phyloP scores from a whole-genome alignment of 1,284 basidiomycete genomes.

The Heterobasidion parviporum region DNA sequence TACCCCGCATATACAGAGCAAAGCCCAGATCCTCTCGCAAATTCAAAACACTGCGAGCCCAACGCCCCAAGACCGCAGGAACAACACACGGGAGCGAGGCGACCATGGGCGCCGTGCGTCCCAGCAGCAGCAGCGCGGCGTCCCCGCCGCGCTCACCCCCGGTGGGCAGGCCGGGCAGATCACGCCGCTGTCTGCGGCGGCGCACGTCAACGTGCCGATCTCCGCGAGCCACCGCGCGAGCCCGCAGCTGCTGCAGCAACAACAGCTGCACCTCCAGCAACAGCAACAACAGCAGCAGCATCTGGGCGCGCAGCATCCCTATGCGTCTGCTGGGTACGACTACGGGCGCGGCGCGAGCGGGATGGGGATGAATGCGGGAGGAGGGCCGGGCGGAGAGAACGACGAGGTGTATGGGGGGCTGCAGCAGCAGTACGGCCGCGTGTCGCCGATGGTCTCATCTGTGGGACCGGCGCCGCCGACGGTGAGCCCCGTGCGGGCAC shows the following conservation, averaged over 20 bases:
- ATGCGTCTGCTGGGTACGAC: conserved; percentile 55
- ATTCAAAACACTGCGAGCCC: conserved; percentile 45
- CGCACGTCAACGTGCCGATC: conserved; percentile 65
- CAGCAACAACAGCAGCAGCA: conserved; percentile 12
- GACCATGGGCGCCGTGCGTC: conserved; percentile 48
- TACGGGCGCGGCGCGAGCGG: conserved; percentile 32
- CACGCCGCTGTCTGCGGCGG: conserved; percentile 63
- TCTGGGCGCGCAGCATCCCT: conserved; percentile 49
- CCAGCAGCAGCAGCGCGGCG: conserved; percentile 56
- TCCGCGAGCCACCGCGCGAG: conserved; percentile 38
- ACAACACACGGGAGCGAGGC: conserved; percentile 37
- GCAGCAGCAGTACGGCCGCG: conserved; percentile 53
- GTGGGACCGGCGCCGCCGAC: conserved; percentile 51
- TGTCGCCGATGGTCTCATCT: conserved; percentile 68
- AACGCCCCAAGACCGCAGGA: conserved; percentile 42
- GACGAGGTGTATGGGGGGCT: conserved; percentile 33
- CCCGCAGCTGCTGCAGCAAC: not conserved
- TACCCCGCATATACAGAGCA: conserved; percentile 20
- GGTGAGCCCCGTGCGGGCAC: conserved; percentile 60
- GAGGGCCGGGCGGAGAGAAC: conserved; percentile 14
- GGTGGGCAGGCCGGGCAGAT: conserved; percentile 42
- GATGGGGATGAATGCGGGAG: not conserved
- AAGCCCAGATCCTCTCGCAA: conserved; percentile 52
- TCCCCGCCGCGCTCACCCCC: conserved; percentile 47
- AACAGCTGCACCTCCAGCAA: too few species aligned